Base-by-base conservation (phyloP, 2,329 filamentous ascomycete species). In the Tolypocladium ovalisporum region DNA sequence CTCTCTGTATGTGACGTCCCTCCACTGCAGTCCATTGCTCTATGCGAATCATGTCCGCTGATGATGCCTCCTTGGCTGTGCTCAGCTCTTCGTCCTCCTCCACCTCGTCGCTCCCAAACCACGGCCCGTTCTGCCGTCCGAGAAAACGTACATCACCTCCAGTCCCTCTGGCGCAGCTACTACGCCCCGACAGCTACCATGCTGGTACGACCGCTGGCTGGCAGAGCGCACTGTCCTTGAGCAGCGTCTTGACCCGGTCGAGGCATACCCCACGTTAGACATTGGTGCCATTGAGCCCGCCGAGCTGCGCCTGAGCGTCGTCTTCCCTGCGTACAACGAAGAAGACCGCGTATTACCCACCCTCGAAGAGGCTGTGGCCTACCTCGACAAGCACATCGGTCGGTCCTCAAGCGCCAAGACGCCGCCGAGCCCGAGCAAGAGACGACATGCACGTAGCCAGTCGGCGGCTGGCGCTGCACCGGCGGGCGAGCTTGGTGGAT, bases 271-370 rank as follows among this genome's bases (percentile, higher is more conserved):
- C 51, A 67, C 72, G 4, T 71, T 71, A 42, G 77, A 84, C 62
- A 71, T 79, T 19, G 79, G 83, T 63, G 73, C 76, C 51, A 87
- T 95, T 56, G 87, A 91, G 62, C 80, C 86, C 2, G 82, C 91
- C 17, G 85, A 92, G 61, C 74, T 97, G n/a, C 88, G 88, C 69
- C 85, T 99, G 77, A 94, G 89, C 56, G 85, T 97, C 9, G 90
- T 99, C 0, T 87, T 99, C 49, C 94, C 94, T 0, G 94, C 94
- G 12, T 99, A 91, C 79, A 99, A 99, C 64, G 94, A 99, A 68
- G 87, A 93, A 69, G 80, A 88, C 58, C 85, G 94, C 35, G 80
- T 99, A 52, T 79, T 84, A 15, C 87, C 86, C 13, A 96, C 96
- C 75, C 79, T 99, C 15, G 86, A 95, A 67, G 94, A 99, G 73